Evolutionary conservation across 805 yeast species (phyloP).

Genomic region (Metschnikowia lochheadii): DNA sequence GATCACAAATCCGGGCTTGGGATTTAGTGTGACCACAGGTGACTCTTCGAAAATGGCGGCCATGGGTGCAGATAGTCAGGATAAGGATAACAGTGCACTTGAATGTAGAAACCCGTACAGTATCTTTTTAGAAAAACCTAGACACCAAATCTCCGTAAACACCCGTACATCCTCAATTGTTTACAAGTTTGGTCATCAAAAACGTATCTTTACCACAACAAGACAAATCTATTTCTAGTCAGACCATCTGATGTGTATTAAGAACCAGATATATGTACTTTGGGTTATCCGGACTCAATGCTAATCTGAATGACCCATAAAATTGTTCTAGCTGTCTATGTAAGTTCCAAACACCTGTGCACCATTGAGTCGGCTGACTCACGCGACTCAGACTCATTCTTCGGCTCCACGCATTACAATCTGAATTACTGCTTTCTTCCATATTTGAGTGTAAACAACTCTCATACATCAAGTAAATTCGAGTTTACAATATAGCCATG

Average conservation of each 20-base stretch:
- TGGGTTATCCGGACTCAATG: too few species aligned
- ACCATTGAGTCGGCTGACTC: slow-evolving; percentile 3
- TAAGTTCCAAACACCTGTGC: not conserved
- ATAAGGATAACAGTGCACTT: not conserved
- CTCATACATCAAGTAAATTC: too few species aligned
- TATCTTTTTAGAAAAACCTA: not conserved
- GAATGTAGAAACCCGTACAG: not conserved
- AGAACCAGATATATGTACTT: too few species aligned
- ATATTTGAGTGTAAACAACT: too few species aligned
- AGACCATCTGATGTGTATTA: too few species aligned
- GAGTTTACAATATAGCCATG: slow-evolving; percentile 6
- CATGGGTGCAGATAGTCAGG: slow-evolving; percentile 4
- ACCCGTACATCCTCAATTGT: too few species aligned
- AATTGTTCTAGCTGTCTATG: not conserved
- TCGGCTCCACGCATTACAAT: not conserved
- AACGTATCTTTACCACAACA: too few species aligned
- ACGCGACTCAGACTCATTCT: not conserved
- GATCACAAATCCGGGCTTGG: slow-evolving; percentile 69
- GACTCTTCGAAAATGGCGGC: slow-evolving; percentile 17
- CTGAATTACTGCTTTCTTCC: too few species aligned
- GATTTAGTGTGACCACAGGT: slow-evolving; percentile 28
- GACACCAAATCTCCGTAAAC: not conserved
- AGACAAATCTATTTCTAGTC: too few species aligned
- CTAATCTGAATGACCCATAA: too few species aligned
- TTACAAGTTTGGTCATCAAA: too few species aligned